Percentiles rank a stretch among this genome's conserved stretches.
phyloP scores from a whole-genome alignment of 371 early-diverging fungal species.

The Paramicrosporidium saccamoebae region DNA sequence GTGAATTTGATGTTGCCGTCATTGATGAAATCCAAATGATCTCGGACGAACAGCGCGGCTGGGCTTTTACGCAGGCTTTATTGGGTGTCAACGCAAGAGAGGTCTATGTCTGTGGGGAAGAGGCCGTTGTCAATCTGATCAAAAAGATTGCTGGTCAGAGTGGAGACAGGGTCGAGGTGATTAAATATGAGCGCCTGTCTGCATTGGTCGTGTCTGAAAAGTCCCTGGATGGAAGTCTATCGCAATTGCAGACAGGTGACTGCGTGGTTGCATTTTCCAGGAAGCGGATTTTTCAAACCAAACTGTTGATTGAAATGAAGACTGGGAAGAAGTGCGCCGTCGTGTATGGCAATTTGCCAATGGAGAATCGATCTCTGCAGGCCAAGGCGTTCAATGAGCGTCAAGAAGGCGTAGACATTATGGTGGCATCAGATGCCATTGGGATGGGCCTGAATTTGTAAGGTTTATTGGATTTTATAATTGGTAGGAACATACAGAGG shows the following conservation, averaged over 20 bases:
- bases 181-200: constrained; percentile 39
- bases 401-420: constrained; percentile 29
- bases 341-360: constrained; percentile 67
- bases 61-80: constrained; percentile 80
- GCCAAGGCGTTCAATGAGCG: constrained; percentile 65
- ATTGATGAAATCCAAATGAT: constrained; percentile 91
- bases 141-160: constrained; percentile 22
- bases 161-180: constrained; percentile 40
- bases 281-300: constrained; percentile 28
- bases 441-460: constrained; percentile 87
- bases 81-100: constrained; percentile 43
- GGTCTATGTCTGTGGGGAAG: constrained; percentile 77
- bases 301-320: constrained; percentile 27
- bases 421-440: constrained; percentile 80
- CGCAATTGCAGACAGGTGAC: constrained; percentile 33
- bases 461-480: neutral
- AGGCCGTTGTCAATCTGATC: constrained; percentile 45
- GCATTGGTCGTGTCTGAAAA: constrained; percentile 13
- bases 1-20: constrained; percentile 44
- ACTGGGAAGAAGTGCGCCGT: constrained; percentile 54
- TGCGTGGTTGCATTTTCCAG: constrained; percentile 64
- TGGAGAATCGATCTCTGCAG: constrained; percentile 61
- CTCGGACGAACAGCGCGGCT: constrained; percentile 45
- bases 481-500: neutral
- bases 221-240: constrained; percentile 15